Evolutionary conservation across 768 basidiomycete species (phyloP).

Genomic region (Boletus reticuloceps): DNA sequence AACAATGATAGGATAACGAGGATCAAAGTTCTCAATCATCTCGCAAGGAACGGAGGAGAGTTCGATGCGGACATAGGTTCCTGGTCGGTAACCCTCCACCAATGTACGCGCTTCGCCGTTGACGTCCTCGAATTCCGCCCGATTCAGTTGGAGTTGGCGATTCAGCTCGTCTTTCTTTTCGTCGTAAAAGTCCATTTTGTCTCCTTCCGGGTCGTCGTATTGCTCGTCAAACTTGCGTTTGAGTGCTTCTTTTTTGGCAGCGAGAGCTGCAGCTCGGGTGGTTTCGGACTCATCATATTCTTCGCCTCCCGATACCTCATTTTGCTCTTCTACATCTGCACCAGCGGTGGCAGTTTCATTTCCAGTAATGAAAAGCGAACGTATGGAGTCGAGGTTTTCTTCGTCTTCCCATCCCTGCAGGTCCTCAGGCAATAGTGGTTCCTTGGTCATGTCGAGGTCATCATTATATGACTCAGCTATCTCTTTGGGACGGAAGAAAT

Average conservation of each 20-base stretch:
- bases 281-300: constrained; percentile 32
- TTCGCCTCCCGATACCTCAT: constrained; percentile 37
- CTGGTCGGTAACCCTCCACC: constrained; percentile 89
- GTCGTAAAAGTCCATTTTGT: constrained; percentile 85
- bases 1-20: constrained; percentile 84
- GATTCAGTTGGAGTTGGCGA: constrained; percentile 77
- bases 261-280: constrained; percentile 52
- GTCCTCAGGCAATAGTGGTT: constrained; percentile 43
- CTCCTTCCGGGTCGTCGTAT: constrained; percentile 84
- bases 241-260: constrained; percentile 84
- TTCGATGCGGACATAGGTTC: constrained; percentile 91
- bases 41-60: constrained; percentile 83
- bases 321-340: constrained; percentile 39
- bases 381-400: constrained; percentile 80
- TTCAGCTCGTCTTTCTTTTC: constrained; percentile 92
- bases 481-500: constrained; percentile 67
- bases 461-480: constrained; percentile 40
- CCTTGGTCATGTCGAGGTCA: constrained; percentile 70
- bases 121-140: constrained; percentile 78
- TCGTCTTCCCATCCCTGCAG: constrained; percentile 83
- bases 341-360: constrained; percentile 34
- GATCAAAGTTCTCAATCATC: constrained; percentile 91
- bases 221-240: constrained; percentile 97
- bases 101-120: constrained; percentile 74
- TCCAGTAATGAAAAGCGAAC: constrained; percentile 89